A percentile compares a stretch with the other conserved stretches of the same genome.
Evolutionary conservation across 2,329 filamentous ascomycete genomes (phyloP).

Genomic region (Colletotrichum tropicale): DNA sequence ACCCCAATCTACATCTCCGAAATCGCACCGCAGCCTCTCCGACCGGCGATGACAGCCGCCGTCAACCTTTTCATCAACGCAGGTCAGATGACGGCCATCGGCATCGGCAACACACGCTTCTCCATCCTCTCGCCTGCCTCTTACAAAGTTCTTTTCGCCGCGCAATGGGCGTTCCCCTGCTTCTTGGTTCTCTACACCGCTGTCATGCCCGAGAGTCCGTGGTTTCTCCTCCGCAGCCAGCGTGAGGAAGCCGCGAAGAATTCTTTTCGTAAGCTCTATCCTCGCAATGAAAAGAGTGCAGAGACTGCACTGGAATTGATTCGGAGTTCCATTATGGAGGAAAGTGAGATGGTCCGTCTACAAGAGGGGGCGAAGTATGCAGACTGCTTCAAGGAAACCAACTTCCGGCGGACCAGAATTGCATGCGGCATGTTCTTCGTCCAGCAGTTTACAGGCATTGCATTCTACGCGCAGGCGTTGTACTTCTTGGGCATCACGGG

Average conservation of each 20-base stretch:
- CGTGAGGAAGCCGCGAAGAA: background rate
- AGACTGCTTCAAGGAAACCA: conserved; percentile 4
- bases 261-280: background rate
- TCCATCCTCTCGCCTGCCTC: background rate
- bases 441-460: conserved; percentile 31
- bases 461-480: conserved; percentile 5
- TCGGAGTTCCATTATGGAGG: background rate
- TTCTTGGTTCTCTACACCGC: background rate
- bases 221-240: background rate
- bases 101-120: background rate
- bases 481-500: background rate
- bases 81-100: background rate
- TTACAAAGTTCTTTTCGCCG: background rate
- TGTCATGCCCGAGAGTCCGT: background rate
- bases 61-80: background rate
- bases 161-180: background rate
- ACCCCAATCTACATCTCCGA: background rate
- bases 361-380: background rate
- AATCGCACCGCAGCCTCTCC: background rate
- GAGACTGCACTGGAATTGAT: background rate
- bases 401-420: conserved; percentile 21
- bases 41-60: background rate
- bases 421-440: conserved; percentile 31
- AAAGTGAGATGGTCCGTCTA: background rate
- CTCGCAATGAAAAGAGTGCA: background rate